phyloP scores from a whole-genome alignment of 108 stramenopile species.

The Cyclostephanos tholiformis region DNA sequence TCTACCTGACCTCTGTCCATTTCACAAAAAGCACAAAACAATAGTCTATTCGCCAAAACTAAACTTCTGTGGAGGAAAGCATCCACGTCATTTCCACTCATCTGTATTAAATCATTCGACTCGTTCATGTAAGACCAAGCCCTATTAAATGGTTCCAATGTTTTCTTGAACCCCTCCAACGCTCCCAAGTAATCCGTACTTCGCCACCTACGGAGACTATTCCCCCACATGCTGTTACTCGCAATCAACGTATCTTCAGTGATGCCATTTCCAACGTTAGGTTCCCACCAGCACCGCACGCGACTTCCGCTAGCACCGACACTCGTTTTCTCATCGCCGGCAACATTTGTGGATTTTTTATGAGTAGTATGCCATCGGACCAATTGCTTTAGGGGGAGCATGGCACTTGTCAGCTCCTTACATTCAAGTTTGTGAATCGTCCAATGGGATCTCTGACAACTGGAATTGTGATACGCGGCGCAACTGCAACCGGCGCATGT shows the following conservation, averaged over 20 bases:
- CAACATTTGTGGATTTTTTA: constrained; percentile 1
- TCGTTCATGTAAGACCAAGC: constrained; percentile 24
- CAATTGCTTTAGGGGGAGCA: constrained; percentile 47
- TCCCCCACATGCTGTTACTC: constrained; percentile 27
- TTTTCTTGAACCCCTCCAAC: constrained; percentile 56
- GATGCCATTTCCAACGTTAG: constrained; percentile 9
- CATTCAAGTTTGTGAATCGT: constrained; percentile 48
- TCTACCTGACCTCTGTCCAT: constrained; percentile 51
- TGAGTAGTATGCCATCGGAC: constrained; percentile 21
- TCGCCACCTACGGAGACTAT: constrained; percentile 45
- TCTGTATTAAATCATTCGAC: neutral
- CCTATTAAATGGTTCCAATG: constrained; percentile 34
- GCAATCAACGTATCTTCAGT: neutral
- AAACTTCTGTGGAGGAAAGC: constrained; percentile 18
- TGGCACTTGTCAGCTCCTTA: constrained; percentile 18
- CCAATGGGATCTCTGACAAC: constrained; percentile 58
- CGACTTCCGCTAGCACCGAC: neutral
- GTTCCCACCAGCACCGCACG: constrained; percentile 15
- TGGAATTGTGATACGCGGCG: constrained; percentile 50
- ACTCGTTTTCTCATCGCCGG: neutral
- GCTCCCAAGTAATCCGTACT: constrained; percentile 54
- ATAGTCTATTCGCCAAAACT: constrained; percentile 40
- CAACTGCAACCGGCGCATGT: constrained; percentile 48
- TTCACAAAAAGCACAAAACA: constrained; percentile 70
- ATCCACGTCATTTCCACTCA: neutral